Conservation (phyloP, 768 basidiomycete genomes). For the Psilocybe azurescens region DNA sequence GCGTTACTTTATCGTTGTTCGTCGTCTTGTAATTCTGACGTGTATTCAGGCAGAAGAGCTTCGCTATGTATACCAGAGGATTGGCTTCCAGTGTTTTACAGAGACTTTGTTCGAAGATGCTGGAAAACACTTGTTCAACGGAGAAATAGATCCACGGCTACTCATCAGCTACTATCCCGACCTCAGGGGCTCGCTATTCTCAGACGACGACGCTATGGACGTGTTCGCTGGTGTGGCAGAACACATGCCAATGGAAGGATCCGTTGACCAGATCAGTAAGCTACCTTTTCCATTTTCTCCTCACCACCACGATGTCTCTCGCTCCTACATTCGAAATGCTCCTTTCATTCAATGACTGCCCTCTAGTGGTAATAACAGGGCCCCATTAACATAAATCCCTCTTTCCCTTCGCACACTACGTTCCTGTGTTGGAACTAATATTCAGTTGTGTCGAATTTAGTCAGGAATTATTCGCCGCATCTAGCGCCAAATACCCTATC, state of each 20-base stretch:
- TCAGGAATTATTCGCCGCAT: conserved; percentile 91
- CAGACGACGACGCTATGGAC: conserved; percentile 58
- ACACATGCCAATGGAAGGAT: conserved; percentile 69
- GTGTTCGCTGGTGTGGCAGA: conserved; percentile 79
- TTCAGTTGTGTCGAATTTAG: conserved; percentile 87
- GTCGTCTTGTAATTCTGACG: neutral
- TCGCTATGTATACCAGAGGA: conserved; percentile 78
- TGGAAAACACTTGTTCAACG: conserved; percentile 75
- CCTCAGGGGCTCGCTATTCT: conserved; percentile 70
- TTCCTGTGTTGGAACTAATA: conserved; percentile 71
- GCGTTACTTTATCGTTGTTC: neutral
- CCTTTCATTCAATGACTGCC: conserved; percentile 2
- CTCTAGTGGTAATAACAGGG: conserved; percentile 23
- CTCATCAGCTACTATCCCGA: conserved; percentile 82
- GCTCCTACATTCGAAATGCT: conserved; percentile 14
- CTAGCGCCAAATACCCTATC: conserved; percentile 70
- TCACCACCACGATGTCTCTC: conserved; percentile 25
- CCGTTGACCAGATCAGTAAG: conserved; percentile 89
- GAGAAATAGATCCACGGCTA: conserved; percentile 83
- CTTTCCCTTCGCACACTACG: conserved; percentile 26
- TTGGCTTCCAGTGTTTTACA: conserved; percentile 79
- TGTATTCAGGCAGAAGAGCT: conserved; percentile 64
- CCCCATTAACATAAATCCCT: conserved; percentile 30
- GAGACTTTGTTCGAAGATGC: conserved; percentile 89
- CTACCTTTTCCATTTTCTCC: conserved; percentile 34